Conservation (phyloP, 2,329 filamentous ascomycete species). For the Aureobasidium uvarum region DNA sequence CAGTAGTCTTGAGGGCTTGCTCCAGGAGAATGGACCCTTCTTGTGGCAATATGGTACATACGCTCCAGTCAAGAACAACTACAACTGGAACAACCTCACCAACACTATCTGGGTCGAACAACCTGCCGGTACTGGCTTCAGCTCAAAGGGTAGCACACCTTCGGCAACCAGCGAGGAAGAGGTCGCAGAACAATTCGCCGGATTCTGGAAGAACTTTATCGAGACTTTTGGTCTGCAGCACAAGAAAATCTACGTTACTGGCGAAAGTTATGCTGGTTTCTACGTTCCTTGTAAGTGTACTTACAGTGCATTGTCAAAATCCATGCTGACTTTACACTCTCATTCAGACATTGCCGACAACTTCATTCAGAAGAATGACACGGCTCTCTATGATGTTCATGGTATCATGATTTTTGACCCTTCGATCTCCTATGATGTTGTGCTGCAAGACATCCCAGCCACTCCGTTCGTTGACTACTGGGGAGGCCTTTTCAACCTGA, state of each 20-base stretch:
- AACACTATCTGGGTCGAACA: slow-evolving; percentile 44
- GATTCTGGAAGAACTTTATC: slow-evolving; percentile 57
- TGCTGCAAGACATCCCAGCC: slow-evolving; percentile 54
- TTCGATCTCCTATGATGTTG: slow-evolving; percentile 54
- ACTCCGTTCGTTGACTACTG: slow-evolving; percentile 62
- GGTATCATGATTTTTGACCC: slow-evolving; percentile 74
- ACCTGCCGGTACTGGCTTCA: slow-evolving; percentile 45
- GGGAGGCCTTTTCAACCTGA: slow-evolving; percentile 61
- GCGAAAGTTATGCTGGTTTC: slow-evolving; percentile 62
- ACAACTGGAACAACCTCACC: not conserved
- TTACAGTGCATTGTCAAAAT: not conserved
- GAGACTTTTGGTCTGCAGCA: slow-evolving; percentile 56
- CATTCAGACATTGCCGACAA: slow-evolving; percentile 63
- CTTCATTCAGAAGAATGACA: slow-evolving; percentile 68
- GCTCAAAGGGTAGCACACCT: slow-evolving; percentile 40
- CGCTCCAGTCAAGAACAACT: not conserved
- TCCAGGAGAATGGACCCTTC: slow-evolving; percentile 51
- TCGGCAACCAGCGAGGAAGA: slow-evolving; percentile 51
- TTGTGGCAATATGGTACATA: slow-evolving; percentile 42
- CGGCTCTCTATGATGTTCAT: slow-evolving; percentile 64
- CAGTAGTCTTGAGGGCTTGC: slow-evolving; percentile 47
- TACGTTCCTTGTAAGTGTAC: slow-evolving; percentile 54
- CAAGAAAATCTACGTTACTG: slow-evolving; percentile 66
- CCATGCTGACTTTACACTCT: not conserved
- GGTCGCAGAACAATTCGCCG: slow-evolving; percentile 48